phyloP scores from a whole-genome alignment of 768 basidiomycete species.

The Agrocybe chaxingu region DNA sequence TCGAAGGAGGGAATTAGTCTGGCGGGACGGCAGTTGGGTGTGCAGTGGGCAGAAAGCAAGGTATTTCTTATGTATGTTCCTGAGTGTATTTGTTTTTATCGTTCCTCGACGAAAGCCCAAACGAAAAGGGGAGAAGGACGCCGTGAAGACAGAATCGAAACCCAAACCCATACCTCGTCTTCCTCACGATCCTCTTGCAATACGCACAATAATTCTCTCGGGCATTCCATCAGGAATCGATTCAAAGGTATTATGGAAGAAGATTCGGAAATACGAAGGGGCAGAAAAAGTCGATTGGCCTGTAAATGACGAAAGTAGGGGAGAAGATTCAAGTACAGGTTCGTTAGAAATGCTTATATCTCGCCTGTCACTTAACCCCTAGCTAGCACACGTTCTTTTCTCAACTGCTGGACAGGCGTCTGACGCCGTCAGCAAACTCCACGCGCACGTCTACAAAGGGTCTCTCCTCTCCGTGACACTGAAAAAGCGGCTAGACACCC shows the following conservation, averaged over 20 bases:
- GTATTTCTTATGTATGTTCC: conserved; percentile 30
- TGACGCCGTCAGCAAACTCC: conserved; percentile 74
- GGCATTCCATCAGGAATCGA: conserved; percentile 65
- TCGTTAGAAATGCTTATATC: conserved; percentile 11
- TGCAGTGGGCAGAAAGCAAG: conserved; percentile 80
- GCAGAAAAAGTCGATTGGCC: conserved; percentile 78
- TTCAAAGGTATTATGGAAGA: conserved; percentile 77
- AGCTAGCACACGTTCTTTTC: conserved; percentile 71
- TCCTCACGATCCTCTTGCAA: conserved; percentile 73
- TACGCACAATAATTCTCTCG: conserved; percentile 76
- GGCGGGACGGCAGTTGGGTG: conserved; percentile 66
- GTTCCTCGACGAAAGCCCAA: conserved; percentile 34
- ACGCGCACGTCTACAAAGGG: conserved; percentile 93
- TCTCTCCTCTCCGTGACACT: conserved; percentile 80
- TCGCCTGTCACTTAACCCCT: neutral
- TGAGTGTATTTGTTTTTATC: neutral
- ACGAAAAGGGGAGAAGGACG: conserved; percentile 34
- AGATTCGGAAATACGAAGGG: conserved; percentile 76
- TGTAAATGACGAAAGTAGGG: conserved; percentile 42
- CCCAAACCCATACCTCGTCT: conserved; percentile 28
- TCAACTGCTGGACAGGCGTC: conserved; percentile 61
- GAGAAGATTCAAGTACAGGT: conserved; percentile 50
- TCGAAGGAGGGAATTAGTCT: conserved; percentile 61
- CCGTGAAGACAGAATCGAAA: conserved; percentile 36
- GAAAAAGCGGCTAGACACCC: conserved; percentile 78